Evolutionary conservation across 805 yeast species (phyloP), one percentile per base, ranked within the genome.

Genomic region (Cyberlindnera lachancei): DNA sequence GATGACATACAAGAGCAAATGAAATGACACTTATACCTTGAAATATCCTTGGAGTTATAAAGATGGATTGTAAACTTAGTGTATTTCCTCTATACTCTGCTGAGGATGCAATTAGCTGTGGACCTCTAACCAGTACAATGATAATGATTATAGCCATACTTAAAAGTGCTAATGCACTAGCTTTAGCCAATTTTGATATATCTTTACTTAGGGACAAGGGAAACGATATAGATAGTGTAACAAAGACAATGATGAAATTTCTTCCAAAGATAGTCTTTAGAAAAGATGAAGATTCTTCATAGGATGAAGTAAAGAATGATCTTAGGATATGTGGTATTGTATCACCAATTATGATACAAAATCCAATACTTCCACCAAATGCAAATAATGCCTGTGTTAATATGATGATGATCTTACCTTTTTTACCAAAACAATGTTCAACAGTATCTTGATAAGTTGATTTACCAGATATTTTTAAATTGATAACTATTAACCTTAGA

Each of bases 1-100:
- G 97, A 52, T 88, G 97, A 52, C 97, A 88, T 4, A 88, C 96
- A 43, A 90, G 68, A 2, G 97, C 97, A 61, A 88, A 88, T 1
- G 96, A 86, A 20, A 88, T 85, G 30, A 88, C 95, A n/a, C 92
- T 79, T 18, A 88, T 75, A 3, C 96, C 95, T 56, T 88, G 95
- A 52, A 88, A 85, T 4, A 88, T 60, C 25, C 76, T 75, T 10
- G 66, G 55, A 41, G 79, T 79, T 30, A 85, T 50, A 5, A 84
- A 61, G 60, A 72, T 65, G 21, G 67, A 60, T 25, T 58, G 31
- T 10, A 54, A 36, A 0, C 73, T 37, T 13, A 80, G 58, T 0
- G 59, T 40, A n/a, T n/a, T n/a, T 0, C 83, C 80, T 45, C 66
- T 73, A 14, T 67, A 53, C 0, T 62, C 61, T 0, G 58, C 32